Evolutionary conservation across 495 filamentous ascomycete genomes (phyloP), one percentile per base, ranked within the genome.

Genomic region (Aspergillus incahuasiensis): DNA sequence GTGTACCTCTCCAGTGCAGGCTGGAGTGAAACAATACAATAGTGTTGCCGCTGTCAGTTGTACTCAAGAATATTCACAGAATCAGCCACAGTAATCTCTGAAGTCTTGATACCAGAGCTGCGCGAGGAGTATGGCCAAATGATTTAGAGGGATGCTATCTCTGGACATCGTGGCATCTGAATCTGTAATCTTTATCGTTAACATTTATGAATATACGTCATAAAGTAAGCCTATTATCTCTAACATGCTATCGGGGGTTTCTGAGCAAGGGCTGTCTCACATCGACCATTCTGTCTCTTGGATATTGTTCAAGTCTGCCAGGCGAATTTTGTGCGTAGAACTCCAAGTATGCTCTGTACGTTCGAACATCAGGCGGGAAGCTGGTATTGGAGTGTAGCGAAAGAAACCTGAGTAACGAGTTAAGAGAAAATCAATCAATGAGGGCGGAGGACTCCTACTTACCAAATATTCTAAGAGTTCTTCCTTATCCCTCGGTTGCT

Each of bases 11-110:
- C 52, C 52, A 20, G 28, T 55, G 4, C 39, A n/a, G 39, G 25
- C 30, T 28, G 52, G 56, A 15, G 52, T 50, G 46, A 60, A 56
- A 43, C 18, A 56, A 47, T 60, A 60, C 3, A 60, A 41, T n/a
- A 60, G 40, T 8, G 56, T 52, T 41, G 15, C 40, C 15, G 38
- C 13, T 9, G 32, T 40, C 6, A 20, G 34, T 19, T 52, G 32
- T 20, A 52, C 48, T 16, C 18, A 8, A 41, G n/a, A 21, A 2
- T 25, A 12, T 5, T 52, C 34, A 15, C 18, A 34, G 22, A 12
- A 24, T 41, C 22, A 4, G 7, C 48, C 48, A 40, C 19, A 16
- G 48, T 39, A 40, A 6, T 39, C 48, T 6, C 41, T 34, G 6
- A 35, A 49, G 47, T 49, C 47, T 13, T 19, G 47, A 20, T 28